Evolutionary conservation across 2,329 filamentous ascomycete species (phyloP).

Genomic region (Cladosporium oxysporum): DNA sequence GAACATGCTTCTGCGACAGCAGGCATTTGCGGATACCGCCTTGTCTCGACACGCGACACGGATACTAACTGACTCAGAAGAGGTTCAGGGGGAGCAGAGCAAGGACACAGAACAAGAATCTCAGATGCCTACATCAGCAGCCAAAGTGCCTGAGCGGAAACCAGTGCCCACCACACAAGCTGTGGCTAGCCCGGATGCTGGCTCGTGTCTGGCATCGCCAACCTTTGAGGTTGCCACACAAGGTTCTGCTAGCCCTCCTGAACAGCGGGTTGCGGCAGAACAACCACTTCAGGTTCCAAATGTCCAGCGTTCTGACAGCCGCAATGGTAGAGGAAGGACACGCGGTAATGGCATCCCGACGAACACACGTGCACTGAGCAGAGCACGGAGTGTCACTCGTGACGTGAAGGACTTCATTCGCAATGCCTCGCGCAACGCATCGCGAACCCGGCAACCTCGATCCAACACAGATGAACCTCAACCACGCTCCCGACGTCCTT

Average conservation of each 20-base stretch:
- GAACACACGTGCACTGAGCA: constrained; percentile 23
- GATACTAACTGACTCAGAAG: neutral
- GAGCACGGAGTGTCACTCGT: constrained; percentile 24
- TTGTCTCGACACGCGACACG: constrained; percentile 15
- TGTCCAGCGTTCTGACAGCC: constrained; percentile 8
- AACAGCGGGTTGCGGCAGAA: neutral
- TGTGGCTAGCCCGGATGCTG: neutral
- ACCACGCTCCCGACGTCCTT: constrained; percentile 11
- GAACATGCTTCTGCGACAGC: constrained; percentile 32
- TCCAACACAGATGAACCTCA: neutral
- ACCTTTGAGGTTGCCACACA: neutral
- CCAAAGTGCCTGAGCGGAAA: constrained; percentile 29
- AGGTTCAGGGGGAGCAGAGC: neutral
- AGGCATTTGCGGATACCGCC: constrained; percentile 14
- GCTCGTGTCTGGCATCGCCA: neutral
- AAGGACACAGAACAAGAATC: constrained; percentile 19
- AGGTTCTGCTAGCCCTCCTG: neutral
- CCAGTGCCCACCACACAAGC: constrained; percentile 26
- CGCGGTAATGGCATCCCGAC: constrained; percentile 9
- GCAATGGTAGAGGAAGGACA: constrained; percentile 5
- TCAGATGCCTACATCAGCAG: constrained; percentile 21
- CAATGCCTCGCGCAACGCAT: constrained; percentile 12
- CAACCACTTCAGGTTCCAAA: neutral
- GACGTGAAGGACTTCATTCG: constrained; percentile 22
- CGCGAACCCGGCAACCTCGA: constrained; percentile 1